Conservation (phyloP, 805 yeast species). For the Metschnikowia hibisci region DNA sequence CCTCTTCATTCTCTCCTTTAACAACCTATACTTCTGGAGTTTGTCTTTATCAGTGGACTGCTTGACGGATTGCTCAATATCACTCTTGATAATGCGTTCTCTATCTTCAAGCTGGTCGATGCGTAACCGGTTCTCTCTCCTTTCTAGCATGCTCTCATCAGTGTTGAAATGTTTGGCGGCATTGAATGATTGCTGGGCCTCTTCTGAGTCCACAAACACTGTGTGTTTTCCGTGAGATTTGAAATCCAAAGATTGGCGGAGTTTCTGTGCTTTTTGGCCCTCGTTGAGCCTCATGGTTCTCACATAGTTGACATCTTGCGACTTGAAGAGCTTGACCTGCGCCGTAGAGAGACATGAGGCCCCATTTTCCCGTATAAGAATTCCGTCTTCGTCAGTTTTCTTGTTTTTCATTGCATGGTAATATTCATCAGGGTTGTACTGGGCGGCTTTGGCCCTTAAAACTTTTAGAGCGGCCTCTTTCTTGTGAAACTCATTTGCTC, state of each 20-base stretch:
- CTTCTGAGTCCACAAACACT: slow-evolving; percentile 69
- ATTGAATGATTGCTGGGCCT: slow-evolving; percentile 53
- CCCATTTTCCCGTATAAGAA: slow-evolving; percentile 62
- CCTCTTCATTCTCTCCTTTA: slow-evolving; percentile 66
- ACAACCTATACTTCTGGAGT: slow-evolving; percentile 53
- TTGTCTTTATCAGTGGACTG: slow-evolving; percentile 48
- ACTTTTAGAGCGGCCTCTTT: slow-evolving; percentile 64
- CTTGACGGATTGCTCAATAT: slow-evolving; percentile 30
- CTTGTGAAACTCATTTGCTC: slow-evolving; percentile 56
- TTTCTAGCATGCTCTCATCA: slow-evolving; percentile 54
- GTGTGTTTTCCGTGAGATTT: slow-evolving; percentile 72
- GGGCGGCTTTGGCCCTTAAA: slow-evolving; percentile 65
- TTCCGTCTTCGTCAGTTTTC: slow-evolving; percentile 67
- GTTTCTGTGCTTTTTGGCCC: slow-evolving; percentile 56
- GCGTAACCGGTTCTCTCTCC: slow-evolving; percentile 70
- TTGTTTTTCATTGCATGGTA: slow-evolving; percentile 85
- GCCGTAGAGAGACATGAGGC: slow-evolving; percentile 59
- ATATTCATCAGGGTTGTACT: slow-evolving; percentile 90
- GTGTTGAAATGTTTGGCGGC: slow-evolving; percentile 70
- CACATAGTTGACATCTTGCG: slow-evolving; percentile 87
- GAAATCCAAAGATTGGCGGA: slow-evolving; percentile 46
- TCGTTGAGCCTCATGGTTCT: slow-evolving; percentile 74
- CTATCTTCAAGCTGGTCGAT: slow-evolving; percentile 52
- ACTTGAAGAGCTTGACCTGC: slow-evolving; percentile 77
- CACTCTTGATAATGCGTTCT: slow-evolving; percentile 27